Evolutionary conservation across 2,329 filamentous ascomycete species (phyloP), one percentile per base, ranked within the genome.

Genomic region (Paradendryphiella salina): DNA sequence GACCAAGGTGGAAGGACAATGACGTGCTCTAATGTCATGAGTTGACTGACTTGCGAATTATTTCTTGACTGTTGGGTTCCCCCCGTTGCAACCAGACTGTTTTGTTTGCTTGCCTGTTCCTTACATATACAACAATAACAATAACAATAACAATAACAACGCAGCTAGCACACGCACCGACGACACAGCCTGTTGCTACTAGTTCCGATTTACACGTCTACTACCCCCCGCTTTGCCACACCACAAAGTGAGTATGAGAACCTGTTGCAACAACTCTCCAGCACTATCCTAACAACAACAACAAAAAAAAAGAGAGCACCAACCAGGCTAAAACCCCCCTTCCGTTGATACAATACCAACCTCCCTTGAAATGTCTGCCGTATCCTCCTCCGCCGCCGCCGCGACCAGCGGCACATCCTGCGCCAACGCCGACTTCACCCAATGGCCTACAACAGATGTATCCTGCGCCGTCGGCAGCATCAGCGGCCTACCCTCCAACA

Each of bases 391-490:
- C 29, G 52, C 57, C 17, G 33, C 57, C 4, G 51, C 60, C 4
- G 56, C 52, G 40, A 41, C 59, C 41, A 52, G 59, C 34, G 42
- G 47, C 38, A 34, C 54, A 28, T 54, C 59, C 40, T 71, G 69
- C 60, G 35, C 63, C 21, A 57, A 52, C 28, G 56, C 55, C 23
- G 52, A 58, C 58, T 70, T 66, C 54, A 57, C 50, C 18, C 35
- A 58, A 14, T 65, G 67, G 53, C 69, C 67, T 5, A 66, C 60
- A 8, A 15, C 50, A 34, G 69, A 72, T 38, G 49, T 60, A 29
- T 60, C 55, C 50, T 72, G 69, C 57, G 65, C 63, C 13, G 58
- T 70, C 34, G 65, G 57, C 39, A 60, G 63, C 60, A 59, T 37
- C 23, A 36, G 36, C 1, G 57, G 63, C 29, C 39, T 71, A 9